Conservation (phyloP, 2,329 filamentous ascomycete genomes). For the Chaetomiaceae sp. region DNA sequence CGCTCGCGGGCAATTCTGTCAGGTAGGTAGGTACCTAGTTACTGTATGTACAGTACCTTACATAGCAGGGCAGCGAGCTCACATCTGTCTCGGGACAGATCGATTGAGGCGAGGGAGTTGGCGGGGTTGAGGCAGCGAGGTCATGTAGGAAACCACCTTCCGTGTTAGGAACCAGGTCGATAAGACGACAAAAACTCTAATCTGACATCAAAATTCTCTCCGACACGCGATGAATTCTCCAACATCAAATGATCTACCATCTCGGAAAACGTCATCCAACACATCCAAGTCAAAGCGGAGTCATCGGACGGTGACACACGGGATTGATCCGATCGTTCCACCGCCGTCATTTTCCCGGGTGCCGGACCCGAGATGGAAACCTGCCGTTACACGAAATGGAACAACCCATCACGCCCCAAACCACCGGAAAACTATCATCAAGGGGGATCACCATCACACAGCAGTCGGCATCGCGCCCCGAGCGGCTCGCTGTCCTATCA, state of each 20-base stretch:
- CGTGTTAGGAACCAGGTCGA: neutral
- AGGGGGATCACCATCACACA: neutral
- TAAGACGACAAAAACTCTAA: neutral
- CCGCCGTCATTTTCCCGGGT: conserved; percentile 3
- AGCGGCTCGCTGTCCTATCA: neutral
- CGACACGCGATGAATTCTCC: neutral
- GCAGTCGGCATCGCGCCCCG: neutral
- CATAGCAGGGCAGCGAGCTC: too few species aligned
- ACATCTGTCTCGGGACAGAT: too few species aligned
- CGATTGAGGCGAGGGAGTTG: too few species aligned
- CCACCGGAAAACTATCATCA: neutral
- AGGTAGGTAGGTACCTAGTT: too few species aligned
- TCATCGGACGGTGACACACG: too few species aligned
- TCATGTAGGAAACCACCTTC: neutral
- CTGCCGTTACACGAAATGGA: neutral
- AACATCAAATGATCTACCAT: too few species aligned
- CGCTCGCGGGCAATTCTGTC: too few species aligned
- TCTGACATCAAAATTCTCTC: neutral
- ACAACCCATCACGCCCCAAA: neutral
- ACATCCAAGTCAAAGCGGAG: too few species aligned
- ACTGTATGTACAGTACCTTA: too few species aligned
- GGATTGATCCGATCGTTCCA: neutral
- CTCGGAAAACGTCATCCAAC: too few species aligned
- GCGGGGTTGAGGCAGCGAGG: neutral
- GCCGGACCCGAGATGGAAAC: conserved; percentile 4